These are phyloP conservation scores for Leccinum ochraceum DNA, from an alignment of 768 basidiomycete genomes.

Conservation along the genomic window DNA sequence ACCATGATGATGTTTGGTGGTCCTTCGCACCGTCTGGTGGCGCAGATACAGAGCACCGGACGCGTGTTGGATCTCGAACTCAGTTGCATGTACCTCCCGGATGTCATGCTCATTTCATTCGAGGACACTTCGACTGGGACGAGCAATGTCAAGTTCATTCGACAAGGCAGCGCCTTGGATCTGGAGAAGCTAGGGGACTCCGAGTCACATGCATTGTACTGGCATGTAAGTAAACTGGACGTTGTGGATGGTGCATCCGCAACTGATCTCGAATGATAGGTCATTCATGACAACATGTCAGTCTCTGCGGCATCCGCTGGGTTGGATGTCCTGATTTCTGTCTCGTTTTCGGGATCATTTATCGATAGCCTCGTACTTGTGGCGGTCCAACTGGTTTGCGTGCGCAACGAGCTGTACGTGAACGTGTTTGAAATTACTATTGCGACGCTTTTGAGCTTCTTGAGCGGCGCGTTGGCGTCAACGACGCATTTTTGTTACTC, in stretches of 20 bases:
- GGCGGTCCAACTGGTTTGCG: slow-evolving; percentile 67
- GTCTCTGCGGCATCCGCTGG: slow-evolving; percentile 71
- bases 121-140: slow-evolving; percentile 80
- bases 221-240: slow-evolving; percentile 49
- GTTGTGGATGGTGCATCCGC: neutral
- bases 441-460: slow-evolving; percentile 76
- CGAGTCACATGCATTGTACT: slow-evolving; percentile 62
- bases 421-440: slow-evolving; percentile 85
- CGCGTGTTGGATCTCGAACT: slow-evolving; percentile 74
- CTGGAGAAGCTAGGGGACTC: slow-evolving; percentile 71
- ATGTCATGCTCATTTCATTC: slow-evolving; percentile 79
- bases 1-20: slow-evolving; percentile 92
- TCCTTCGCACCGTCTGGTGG: slow-evolving; percentile 78
- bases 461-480: slow-evolving; percentile 71
- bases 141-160: slow-evolving; percentile 77
- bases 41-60: slow-evolving; percentile 79
- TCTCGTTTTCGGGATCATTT: slow-evolving; percentile 74
- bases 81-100: slow-evolving; percentile 73
- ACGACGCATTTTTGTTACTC: slow-evolving; percentile 78
- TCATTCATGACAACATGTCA: slow-evolving; percentile 80
- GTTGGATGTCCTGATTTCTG: slow-evolving; percentile 72
- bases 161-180: slow-evolving; percentile 70
- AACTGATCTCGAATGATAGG: slow-evolving; percentile 38
- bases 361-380: slow-evolving; percentile 76
- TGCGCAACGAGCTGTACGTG: slow-evolving; percentile 74